Evolutionary conservation across 805 yeast genomes (phyloP), one percentile per base, ranked within the genome.

Genomic region (Saccharomyces mikatae): DNA sequence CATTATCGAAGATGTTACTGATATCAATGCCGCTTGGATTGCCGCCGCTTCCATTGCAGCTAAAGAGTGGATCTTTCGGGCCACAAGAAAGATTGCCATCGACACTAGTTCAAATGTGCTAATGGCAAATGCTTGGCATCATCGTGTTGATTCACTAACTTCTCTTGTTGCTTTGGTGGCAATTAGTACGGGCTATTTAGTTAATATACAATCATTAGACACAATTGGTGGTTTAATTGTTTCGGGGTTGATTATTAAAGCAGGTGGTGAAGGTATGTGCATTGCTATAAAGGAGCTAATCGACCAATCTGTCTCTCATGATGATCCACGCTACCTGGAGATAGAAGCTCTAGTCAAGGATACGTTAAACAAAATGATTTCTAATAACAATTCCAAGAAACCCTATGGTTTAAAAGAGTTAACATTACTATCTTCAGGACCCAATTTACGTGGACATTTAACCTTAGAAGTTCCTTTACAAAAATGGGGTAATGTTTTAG

Each of bases 71-170:
- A 80, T 92, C 47, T 92, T 80, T 72, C 80, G 81, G 54, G 85
- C 87, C n/a, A 92, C 98, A 0, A 78, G 83, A 71, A 80, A 82
- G 58, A 82, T 92, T 21, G 98, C 97, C 1, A 74, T 76, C 51
- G 74, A 79, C 55, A 79, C 88, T 30, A 86, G 87, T 64, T 88
- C 96, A 0, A 88, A 89, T 58, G 97, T 92, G 4, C 76, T 92
- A 49, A 82, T 88, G 46, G 98, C 98, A 3, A 92, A 92, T 66
- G 98, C 98, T 3, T 92, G 97, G 97, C 98, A 92, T 69, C 98
- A 92, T 67, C 79, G 98, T 59, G 91, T 91, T 10, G 98, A 92
- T 67, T 86, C 96, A 1, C 71, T 92, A 60, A 94, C 97, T 1
- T 88, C 97, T 0, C 76, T 86, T 17, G 97, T 91, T 11, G 97